Conservation (phyloP, 805 yeast species). For the Candida berthetii region DNA sequence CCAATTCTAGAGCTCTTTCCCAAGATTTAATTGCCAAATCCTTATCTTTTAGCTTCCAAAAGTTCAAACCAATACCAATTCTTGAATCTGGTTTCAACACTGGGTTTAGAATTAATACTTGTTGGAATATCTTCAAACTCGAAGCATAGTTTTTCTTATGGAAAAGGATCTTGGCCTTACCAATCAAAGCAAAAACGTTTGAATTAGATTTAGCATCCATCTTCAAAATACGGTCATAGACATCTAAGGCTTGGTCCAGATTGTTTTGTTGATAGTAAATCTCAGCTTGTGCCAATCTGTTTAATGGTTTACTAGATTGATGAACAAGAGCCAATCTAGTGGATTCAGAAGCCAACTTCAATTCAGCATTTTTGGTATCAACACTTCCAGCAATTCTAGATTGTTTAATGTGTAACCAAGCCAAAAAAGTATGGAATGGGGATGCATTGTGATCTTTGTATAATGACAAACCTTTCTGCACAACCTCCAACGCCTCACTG, state of each 20-base stretch:
- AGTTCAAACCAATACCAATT: conserved; percentile 91
- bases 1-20: conserved; percentile 69
- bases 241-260: conserved; percentile 65
- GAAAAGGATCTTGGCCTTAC: conserved; percentile 78
- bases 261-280: conserved; percentile 50
- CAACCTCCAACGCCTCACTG: conserved; percentile 58
- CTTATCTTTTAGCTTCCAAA: conserved; percentile 80
- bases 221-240: conserved; percentile 54
- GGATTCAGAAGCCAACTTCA: conserved; percentile 35
- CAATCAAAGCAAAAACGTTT: conserved; percentile 72
- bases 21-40: conserved; percentile 76
- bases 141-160: conserved; percentile 64
- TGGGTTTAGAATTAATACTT: conserved; percentile 71
- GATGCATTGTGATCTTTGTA: conserved; percentile 30
- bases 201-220: conserved; percentile 41
- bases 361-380: conserved; percentile 23
- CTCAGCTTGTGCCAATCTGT: conserved; percentile 63
- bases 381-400: conserved; percentile 23
- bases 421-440: conserved; percentile 53
- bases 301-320: conserved; percentile 40
- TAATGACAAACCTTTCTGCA: conserved; percentile 49
- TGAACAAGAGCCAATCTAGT: conserved; percentile 42
- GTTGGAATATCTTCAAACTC: conserved; percentile 81
- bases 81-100: conserved; percentile 84
- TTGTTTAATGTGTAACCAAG: conserved; percentile 64